Base-by-base conservation (phyloP, 106 monocot genomes). In the Dioscorea zingiberensis region DNA sequence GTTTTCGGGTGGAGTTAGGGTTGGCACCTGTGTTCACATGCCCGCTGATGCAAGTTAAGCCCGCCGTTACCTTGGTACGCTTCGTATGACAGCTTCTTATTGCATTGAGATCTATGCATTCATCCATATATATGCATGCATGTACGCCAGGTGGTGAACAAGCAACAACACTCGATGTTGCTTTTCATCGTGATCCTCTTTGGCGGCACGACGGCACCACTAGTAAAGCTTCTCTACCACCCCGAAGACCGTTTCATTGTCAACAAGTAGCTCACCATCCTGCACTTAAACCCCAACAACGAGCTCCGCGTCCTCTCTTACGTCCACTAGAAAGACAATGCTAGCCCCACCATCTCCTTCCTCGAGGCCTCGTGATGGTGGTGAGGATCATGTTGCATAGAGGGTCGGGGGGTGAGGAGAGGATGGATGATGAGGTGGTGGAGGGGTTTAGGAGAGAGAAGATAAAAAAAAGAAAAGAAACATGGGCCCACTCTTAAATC, bases 281-380 rank as follows among this genome's bases (percentile, higher is more conserved):
- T 78, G 47, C 80, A 78, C 74, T 63, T 70, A 3, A 66, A 59
- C 28, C 72, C 47, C 47, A 27, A 54, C 60, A 64, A 74, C 30
- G 86, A 91, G 80, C 86, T 91, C 59, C 72, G 90, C 21, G 44
- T 91, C 44, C 58, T 91, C 3, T 62, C 81, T 5, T 91, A 86
- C 70, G 27, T 86, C 68, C 81, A 91, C 63, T 66, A 61, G 28
- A 60, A 83, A n/a, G 74, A 68, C 0, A 55, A 81, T 58, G 90
- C 81, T 14, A 38, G 65, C 13, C 61, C 69, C 28, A 48, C 81
- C 68, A 28, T 91, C 55, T 58, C 62, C 69, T 65, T 91, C 55
- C 63, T 87, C 21, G 73, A 78, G 13, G 55, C 73, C 48, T 18
- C 70, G n/a, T n/a, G n/a, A n/a, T n/a, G n/a, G n/a, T n/a, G n/a